Evolutionary conservation across 257 asterid species (phyloP).

Genomic region (Eucommia ulmoides): DNA sequence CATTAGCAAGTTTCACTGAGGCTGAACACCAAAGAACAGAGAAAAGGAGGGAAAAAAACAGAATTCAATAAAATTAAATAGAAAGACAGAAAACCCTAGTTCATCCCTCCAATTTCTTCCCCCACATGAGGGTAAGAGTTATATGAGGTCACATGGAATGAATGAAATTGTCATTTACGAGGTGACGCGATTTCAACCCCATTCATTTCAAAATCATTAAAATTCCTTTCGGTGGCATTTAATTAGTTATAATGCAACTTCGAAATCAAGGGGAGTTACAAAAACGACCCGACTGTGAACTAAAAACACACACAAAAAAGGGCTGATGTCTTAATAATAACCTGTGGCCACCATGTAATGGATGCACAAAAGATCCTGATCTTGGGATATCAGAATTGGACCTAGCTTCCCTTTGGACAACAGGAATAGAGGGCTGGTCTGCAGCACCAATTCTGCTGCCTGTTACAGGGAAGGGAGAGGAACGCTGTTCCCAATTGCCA

Average conservation of each 20-base stretch:
- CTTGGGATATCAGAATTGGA: conserved; percentile 54
- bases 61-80: too few species aligned
- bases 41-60: not conserved
- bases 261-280: too few species aligned
- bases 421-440: conserved; percentile 48
- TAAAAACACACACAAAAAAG: too few species aligned
- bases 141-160: too few species aligned
- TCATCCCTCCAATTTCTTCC: not conserved
- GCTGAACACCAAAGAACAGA: not conserved
- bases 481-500: conserved; percentile 58
- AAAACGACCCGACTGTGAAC: too few species aligned
- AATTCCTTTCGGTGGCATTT: not conserved
- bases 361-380: conserved; percentile 57
- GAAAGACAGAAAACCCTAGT: not conserved
- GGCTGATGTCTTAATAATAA: too few species aligned
- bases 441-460: conserved; percentile 45
- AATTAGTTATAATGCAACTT: too few species aligned
- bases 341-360: conserved; percentile 66
- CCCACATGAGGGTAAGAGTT: not conserved
- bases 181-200: too few species aligned
- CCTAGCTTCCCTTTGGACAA: conserved; percentile 48
- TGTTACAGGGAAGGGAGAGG: conserved; percentile 35
- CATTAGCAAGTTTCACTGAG: conserved; percentile 2
- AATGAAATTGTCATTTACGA: too few species aligned
- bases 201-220: too few species aligned